phyloP scores from a whole-genome alignment of 192 early-diverging fungal genomes.

The Rhizophagus prolifer region DNA sequence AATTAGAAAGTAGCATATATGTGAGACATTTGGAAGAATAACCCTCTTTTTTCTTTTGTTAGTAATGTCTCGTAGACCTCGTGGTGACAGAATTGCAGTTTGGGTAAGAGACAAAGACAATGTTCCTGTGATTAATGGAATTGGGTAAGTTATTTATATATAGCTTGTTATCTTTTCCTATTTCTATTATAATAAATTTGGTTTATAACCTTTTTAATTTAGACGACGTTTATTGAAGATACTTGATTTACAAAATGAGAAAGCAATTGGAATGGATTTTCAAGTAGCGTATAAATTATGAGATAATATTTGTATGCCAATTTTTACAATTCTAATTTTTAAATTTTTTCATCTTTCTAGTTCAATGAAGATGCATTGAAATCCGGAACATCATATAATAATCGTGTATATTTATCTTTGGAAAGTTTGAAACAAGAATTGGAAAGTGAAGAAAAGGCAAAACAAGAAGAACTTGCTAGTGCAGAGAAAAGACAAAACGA shows the following conservation, averaged over 20 bases:
- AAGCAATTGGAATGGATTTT: constrained; percentile 42
- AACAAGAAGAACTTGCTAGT: not conserved
- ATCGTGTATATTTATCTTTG: constrained; percentile 19
- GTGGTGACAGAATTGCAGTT: constrained; percentile 43
- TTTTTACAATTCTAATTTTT: not conserved
- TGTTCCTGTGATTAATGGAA: constrained; percentile 43
- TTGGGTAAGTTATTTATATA: constrained; percentile 37
- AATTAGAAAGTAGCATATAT: not conserved
- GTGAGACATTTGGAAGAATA: not conserved
- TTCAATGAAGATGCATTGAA: constrained; percentile 32
- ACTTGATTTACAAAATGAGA: constrained; percentile 39
- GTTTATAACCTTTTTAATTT: not conserved
- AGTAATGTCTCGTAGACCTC: constrained; percentile 42
- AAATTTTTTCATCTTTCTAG: constrained; percentile 6
- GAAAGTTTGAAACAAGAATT: constrained; percentile 28
- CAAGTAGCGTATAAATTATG: constrained; percentile 31
- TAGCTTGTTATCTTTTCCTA: not conserved
- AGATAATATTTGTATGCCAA: not conserved
- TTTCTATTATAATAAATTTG: not conserved
- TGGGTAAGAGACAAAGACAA: constrained; percentile 48
- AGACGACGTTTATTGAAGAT: constrained; percentile 40
- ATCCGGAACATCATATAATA: constrained; percentile 30
- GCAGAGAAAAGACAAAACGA: not conserved
- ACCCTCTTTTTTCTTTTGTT: not conserved
- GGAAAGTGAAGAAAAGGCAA: constrained; percentile 12